Conservation (phyloP, 176 grass and related monocot genomes). For the Chrysopogon serrulatus region DNA sequence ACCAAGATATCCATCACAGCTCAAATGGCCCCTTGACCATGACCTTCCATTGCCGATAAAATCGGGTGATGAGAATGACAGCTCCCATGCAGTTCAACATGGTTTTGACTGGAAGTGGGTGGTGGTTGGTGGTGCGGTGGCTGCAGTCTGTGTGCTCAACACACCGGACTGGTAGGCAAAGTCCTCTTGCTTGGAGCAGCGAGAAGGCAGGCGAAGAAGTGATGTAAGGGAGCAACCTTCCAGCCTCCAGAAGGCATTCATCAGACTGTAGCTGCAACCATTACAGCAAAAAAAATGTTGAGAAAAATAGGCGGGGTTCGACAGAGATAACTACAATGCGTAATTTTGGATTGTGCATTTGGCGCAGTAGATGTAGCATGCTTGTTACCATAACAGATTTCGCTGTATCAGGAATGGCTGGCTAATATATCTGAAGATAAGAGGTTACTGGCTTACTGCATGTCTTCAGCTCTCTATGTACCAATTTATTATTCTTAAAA, state of each 20-base stretch:
- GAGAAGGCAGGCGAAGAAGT: conserved; percentile 61
- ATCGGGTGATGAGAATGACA: conserved; percentile 9
- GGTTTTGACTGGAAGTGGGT: conserved; percentile 94
- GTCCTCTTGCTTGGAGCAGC: conserved; percentile 68
- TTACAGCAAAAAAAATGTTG: not conserved
- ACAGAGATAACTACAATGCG: not conserved
- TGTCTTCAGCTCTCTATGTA: not conserved
- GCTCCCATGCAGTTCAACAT: conserved; percentile 22
- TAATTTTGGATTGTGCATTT: conserved; percentile 18
- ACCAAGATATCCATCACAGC: conserved; percentile 46
- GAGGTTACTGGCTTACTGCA: not conserved
- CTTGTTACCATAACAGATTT: conserved; percentile 3
- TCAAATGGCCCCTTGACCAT: conserved; percentile 12
- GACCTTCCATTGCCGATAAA: conserved; percentile 6
- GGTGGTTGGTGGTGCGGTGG: conserved; percentile 70
- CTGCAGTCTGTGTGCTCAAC: conserved; percentile 63
- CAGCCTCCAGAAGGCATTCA: not conserved
- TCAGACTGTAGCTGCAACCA: not conserved
- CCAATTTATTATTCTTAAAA: not conserved
- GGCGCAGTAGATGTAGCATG: conserved; percentile 4
- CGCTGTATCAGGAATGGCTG: not conserved
- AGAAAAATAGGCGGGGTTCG: not conserved
- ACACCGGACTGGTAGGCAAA: conserved; percentile 76
- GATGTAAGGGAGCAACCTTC: conserved; percentile 4
- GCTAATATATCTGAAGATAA: conserved; percentile 31